Percentiles rank a stretch among this genome's conserved stretches.
Evolutionary conservation across 148 eudicot genomes (phyloP).

Genomic region (Arctostaphylos glauca): DNA sequence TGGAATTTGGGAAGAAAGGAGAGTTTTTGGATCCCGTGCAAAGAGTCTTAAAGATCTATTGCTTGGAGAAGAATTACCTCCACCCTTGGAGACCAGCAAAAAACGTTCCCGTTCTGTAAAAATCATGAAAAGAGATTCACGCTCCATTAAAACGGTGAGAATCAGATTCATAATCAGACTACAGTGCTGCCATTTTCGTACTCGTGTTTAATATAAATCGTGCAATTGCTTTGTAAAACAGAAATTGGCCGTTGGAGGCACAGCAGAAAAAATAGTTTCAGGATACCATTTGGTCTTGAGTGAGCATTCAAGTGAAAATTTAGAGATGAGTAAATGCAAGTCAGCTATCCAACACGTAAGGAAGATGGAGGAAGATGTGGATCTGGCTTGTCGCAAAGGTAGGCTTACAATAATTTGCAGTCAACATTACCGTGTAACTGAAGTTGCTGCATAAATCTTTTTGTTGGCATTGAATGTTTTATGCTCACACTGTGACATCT

Average conservation of each 20-base stretch:
- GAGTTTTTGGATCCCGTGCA: constrained; percentile 78
- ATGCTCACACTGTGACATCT: constrained; percentile 10
- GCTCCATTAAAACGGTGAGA: constrained; percentile 84
- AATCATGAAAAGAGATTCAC: constrained; percentile 83
- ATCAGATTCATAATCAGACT: not conserved
- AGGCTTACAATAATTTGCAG: constrained; percentile 10
- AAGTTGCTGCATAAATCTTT: not conserved
- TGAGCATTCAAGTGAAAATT: constrained; percentile 69
- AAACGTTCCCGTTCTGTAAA: constrained; percentile 82
- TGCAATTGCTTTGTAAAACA: constrained; percentile 28
- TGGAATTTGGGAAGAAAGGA: constrained; percentile 90
- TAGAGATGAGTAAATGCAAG: constrained; percentile 74
- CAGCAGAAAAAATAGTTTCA: constrained; percentile 85
- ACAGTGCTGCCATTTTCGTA: not conserved
- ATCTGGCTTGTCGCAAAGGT: constrained; percentile 78
- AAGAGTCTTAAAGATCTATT: constrained; percentile 64
- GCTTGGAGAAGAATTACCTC: constrained; percentile 77
- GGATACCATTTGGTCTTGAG: constrained; percentile 68
- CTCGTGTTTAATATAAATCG: not conserved
- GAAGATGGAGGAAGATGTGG: constrained; percentile 84
- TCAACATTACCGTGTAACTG: not conserved
- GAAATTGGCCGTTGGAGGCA: constrained; percentile 83
- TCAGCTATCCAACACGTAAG: constrained; percentile 69
- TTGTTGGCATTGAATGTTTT: not conserved
- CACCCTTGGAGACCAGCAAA: constrained; percentile 72